Base-by-base conservation (phyloP, 116 monocot genomes). In the Zostera marina region DNA sequence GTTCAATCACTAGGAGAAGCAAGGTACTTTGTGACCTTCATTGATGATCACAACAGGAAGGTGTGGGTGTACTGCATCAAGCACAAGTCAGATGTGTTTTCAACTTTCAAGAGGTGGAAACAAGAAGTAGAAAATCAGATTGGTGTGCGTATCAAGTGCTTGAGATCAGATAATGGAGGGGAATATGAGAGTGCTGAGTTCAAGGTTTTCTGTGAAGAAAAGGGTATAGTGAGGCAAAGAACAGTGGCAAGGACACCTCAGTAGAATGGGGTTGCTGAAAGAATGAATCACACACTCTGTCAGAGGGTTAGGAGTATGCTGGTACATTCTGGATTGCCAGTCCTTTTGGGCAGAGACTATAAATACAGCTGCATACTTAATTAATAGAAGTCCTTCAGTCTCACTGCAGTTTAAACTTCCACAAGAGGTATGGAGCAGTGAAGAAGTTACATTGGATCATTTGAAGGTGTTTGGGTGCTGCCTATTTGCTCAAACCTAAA, bases 261-360 rank as follows among this genome's bases (percentile, higher is more conserved):
- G 5, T 38, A 61, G 0, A 70, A 63, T 56, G 42, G 19, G 6
- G 56, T 63, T 1, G 56, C 47, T 12, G 25, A 70, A 32, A 56
- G 25, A 48, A 70, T 63, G 70, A 70, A 63, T 48, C 0, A 1
- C 4, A 46, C 46, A 46, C 12, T 46, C 10, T 12, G n/a, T 46
- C 10, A 46, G 1, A 46, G 46, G 2, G n/a, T 11, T 2, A 46
- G 46, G n/a, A 46, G n/a, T 1, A 46, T 46, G 46, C 8, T 6
- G 46, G 0, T 46, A 3, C 46, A 46, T 2, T 0, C 1, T 0
- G 46, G n/a, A 12, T 6, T 46, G 46, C n/a, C 46, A 46, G 1
- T 0, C 0, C 8, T 46, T 46, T 3, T 46, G n/a, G 1, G 46
- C 46, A 46, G 46, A 46, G 12, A 6, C 46, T 12, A 6, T 46